A percentile compares a stretch with the other conserved stretches of the same genome.
Evolutionary conservation across 2,329 filamentous ascomycete species (phyloP).

Genomic region (Akanthomyces uredinophilus): DNA sequence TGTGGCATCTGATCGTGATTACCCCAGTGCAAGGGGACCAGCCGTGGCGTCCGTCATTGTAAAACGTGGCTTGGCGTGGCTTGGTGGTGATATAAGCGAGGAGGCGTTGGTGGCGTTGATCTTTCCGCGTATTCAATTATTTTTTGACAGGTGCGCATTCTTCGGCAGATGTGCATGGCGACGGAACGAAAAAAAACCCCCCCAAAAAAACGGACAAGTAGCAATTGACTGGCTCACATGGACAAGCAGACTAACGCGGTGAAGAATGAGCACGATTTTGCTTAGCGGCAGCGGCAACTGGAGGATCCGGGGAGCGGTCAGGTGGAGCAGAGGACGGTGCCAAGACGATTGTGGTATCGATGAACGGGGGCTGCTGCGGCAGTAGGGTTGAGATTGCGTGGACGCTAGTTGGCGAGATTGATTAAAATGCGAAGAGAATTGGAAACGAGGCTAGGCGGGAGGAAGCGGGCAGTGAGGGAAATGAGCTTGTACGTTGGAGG

Average conservation of each 20-base stretch:
- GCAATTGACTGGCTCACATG: background rate
- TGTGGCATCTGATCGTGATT: too few relatives aligned
- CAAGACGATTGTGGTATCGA: background rate
- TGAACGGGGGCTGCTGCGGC: background rate
- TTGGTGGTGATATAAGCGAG: background rate
- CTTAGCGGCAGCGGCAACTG: slow-evolving; percentile 2
- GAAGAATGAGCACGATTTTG: background rate
- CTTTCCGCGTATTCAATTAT: background rate
- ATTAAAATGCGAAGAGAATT: background rate
- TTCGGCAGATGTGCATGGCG: too few relatives aligned
- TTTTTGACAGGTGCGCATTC: too few relatives aligned
- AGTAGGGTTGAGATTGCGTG: background rate
- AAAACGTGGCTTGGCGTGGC: background rate
- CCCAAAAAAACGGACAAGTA: background rate
- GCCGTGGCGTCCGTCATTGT: background rate
- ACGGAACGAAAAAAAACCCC: too few relatives aligned
- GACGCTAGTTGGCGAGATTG: background rate
- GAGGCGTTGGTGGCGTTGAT: background rate
- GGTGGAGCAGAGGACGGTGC: background rate
- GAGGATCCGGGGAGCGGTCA: background rate
- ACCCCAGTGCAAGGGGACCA: too few relatives aligned
- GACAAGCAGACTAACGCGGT: background rate
- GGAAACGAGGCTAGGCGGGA: too few relatives aligned
- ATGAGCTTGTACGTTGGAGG: too few relatives aligned
- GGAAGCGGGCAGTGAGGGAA: too few relatives aligned